Evolutionary conservation across 2,329 filamentous ascomycete species (phyloP).

Genomic region (Colletotrichum shisoi): DNA sequence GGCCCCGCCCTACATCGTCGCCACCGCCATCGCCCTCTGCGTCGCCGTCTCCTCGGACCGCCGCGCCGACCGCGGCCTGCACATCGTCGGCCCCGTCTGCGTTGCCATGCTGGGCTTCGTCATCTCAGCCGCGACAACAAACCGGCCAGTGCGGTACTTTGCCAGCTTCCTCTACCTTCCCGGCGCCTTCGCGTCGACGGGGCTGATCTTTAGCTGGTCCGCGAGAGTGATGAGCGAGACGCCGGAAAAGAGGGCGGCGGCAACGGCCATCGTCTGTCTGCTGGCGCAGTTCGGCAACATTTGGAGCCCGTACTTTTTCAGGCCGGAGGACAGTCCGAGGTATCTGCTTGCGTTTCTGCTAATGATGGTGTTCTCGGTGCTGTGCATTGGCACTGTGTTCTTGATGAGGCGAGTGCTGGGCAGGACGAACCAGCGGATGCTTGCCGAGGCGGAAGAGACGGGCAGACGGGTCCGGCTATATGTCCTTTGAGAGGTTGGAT

Average conservation of each 20-base stretch:
- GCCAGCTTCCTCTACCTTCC: slow-evolving; percentile 46
- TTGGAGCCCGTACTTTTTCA: slow-evolving; percentile 53
- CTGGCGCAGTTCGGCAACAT: slow-evolving; percentile 51
- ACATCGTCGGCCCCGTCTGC: slow-evolving; percentile 38
- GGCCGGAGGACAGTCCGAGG: slow-evolving; percentile 43
- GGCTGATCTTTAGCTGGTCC: slow-evolving; percentile 49
- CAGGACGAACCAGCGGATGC: slow-evolving; percentile 27
- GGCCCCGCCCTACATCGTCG: slow-evolving; percentile 44
- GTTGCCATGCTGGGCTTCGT: slow-evolving; percentile 66
- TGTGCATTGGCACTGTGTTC: slow-evolving; percentile 26
- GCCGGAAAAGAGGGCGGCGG: slow-evolving; percentile 51
- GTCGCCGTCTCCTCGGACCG: slow-evolving; percentile 41
- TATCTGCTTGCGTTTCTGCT: slow-evolving; percentile 46
- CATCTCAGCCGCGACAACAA: slow-evolving; percentile 64
- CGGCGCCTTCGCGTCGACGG: slow-evolving; percentile 43
- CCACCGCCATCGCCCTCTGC: slow-evolving; percentile 35
- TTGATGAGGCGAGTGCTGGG: slow-evolving; percentile 30
- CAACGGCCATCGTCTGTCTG: slow-evolving; percentile 50
- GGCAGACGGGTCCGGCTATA: slow-evolving; percentile 29
- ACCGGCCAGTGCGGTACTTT: slow-evolving; percentile 60
- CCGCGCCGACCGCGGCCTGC: slow-evolving; percentile 40
- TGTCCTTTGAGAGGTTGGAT: slow-evolving; percentile 5
- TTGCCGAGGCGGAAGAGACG: slow-evolving; percentile 18
- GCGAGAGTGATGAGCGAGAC: slow-evolving; percentile 48
- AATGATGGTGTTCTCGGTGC: slow-evolving; percentile 31